Percentiles rank a stretch among this genome's conserved stretches.
Conservation (phyloP, 2,329 filamentous ascomycete genomes). For the Cryphonectria naterciae region DNA sequence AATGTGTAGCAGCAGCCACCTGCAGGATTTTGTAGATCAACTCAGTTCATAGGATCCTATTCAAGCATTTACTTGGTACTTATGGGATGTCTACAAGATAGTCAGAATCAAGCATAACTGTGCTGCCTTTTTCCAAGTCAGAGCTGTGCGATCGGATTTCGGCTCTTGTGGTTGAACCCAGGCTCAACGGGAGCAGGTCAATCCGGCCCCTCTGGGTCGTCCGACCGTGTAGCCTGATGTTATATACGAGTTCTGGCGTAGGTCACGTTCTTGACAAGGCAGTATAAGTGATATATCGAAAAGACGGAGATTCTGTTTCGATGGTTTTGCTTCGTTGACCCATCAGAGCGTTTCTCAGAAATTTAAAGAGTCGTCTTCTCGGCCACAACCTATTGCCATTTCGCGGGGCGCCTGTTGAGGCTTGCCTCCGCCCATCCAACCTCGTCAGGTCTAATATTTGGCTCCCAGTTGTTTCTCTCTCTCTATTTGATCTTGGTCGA, state of each 20-base stretch:
- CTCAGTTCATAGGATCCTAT: no score
- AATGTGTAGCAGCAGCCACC: neutral
- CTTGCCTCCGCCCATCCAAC: neutral
- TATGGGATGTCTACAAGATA: no score
- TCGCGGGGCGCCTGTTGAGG: neutral
- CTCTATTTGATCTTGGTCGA: slow-evolving; percentile 48
- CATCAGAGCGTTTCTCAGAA: no score
- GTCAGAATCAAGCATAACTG: neutral
- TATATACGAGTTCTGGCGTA: neutral
- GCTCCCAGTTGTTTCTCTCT: slow-evolving; percentile 29
- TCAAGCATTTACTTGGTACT: no score
- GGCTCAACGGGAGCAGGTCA: neutral
- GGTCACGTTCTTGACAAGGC: no score
- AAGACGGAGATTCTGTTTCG: no score
- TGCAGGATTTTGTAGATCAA: neutral
- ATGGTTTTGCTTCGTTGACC: neutral
- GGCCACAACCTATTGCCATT: no score
- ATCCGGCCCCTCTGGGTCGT: neutral
- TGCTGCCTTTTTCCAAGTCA: neutral
- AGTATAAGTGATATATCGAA: no score
- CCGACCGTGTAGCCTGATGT: neutral
- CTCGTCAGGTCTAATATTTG: slow-evolving; percentile 10
- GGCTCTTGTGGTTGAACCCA: neutral
- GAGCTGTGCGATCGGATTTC: neutral
- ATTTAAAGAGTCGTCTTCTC: no score